phyloP scores from a whole-genome alignment of 148 eudicot genomes.

The Cornus florida region DNA sequence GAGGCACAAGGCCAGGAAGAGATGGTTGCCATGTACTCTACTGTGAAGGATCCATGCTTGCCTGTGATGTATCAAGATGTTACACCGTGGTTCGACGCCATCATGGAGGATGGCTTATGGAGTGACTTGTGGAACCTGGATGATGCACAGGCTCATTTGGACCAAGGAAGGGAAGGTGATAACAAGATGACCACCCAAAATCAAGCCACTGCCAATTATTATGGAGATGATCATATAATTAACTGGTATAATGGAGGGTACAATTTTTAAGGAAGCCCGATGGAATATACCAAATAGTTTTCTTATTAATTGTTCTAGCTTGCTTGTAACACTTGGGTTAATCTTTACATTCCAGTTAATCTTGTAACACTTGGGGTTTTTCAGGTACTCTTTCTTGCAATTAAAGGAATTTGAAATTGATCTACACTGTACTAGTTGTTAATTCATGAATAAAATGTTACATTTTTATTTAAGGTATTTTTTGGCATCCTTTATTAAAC shows the following conservation, averaged over 20 bases:
- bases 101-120: constrained; percentile 38
- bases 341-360: too few relatives aligned
- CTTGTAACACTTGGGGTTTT: too few relatives aligned
- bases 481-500: too few relatives aligned
- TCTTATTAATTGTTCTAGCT: too few relatives aligned
- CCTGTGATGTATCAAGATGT: constrained; percentile 3
- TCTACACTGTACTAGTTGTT: too few relatives aligned
- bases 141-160: neutral
- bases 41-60: too few relatives aligned
- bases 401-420: too few relatives aligned
- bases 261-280: constrained; percentile 10
- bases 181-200: constrained; percentile 18
- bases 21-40: neutral
- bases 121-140: constrained; percentile 40
- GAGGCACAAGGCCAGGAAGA: neutral
- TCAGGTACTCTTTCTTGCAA: too few relatives aligned
- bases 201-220: neutral
- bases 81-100: constrained; percentile 30
- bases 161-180: constrained; percentile 5
- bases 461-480: too few relatives aligned
- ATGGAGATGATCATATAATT: constrained; percentile 21
- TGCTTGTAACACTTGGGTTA: neutral
- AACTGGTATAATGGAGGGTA: constrained; percentile 22
- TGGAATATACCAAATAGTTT: too few relatives aligned
- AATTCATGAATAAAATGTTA: too few relatives aligned